phyloP scores from a whole-genome alignment of 176 grass and related monocot species.

The Phyllostachys edulis region DNA sequence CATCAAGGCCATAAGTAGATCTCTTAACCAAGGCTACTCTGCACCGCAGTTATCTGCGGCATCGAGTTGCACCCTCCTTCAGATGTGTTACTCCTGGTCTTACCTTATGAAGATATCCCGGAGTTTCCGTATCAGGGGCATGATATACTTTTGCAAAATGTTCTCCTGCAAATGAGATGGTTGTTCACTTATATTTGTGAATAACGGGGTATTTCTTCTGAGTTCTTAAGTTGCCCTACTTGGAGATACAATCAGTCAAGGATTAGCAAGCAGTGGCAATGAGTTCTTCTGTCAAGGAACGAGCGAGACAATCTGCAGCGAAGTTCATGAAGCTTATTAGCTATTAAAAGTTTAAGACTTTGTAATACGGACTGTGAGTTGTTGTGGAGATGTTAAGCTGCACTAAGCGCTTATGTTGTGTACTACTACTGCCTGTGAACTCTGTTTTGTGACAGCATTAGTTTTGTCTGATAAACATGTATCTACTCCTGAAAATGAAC shows the following conservation, averaged over 20 bases:
- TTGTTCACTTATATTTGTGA: background rate
- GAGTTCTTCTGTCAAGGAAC: slow-evolving; percentile 11
- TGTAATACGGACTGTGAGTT: background rate
- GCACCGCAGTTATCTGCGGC: background rate
- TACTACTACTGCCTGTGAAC: background rate
- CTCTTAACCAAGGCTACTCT: too few relatives aligned
- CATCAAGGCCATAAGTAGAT: too few relatives aligned
- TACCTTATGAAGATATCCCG: background rate
- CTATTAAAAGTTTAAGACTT: slow-evolving; percentile 4
- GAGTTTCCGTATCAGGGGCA: background rate
- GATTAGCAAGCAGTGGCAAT: slow-evolving; percentile 10
- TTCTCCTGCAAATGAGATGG: slow-evolving; percentile 23
- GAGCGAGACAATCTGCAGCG: slow-evolving; percentile 15
- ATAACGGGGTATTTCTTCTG: background rate
- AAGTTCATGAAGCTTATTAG: slow-evolving; percentile 19
- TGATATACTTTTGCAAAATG: background rate
- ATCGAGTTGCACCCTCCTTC: slow-evolving; percentile 12
- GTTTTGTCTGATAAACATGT: background rate
- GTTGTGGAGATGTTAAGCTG: slow-evolving; percentile 14
- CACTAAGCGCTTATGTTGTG: background rate
- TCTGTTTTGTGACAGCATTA: background rate
- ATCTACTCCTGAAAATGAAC: background rate
- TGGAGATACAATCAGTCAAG: slow-evolving; percentile 12
- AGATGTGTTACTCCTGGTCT: background rate
- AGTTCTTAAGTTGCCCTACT: background rate